Percentiles rank a stretch among this genome's conserved stretches.
phyloP scores from a whole-genome alignment of 129 eudicot genomes.

The Flaveria linearis region DNA sequence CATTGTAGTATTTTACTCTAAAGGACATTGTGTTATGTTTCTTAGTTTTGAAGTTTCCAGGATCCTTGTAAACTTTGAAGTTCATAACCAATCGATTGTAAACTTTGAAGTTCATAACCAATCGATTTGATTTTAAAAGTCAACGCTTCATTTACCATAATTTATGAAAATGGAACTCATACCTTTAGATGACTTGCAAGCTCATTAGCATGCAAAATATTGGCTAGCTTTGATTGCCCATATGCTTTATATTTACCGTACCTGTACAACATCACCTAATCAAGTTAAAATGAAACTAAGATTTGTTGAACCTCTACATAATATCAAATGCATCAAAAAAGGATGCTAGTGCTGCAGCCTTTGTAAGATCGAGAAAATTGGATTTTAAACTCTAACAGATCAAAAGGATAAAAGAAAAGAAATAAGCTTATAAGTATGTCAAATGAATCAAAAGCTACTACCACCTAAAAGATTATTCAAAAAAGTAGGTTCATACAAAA shows the following conservation, averaged over 20 bases:
- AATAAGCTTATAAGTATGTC: too few species aligned
- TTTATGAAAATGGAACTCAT: not conserved
- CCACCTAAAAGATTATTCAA: too few species aligned
- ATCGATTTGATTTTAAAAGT: too few species aligned
- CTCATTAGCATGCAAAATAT: slow-evolving; percentile 67
- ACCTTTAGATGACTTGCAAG: slow-evolving; percentile 65
- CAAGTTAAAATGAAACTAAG: not conserved
- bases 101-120: too few species aligned
- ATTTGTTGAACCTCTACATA: slow-evolving; percentile 10
- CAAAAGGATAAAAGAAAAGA: too few species aligned
- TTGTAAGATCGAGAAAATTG: not conserved
- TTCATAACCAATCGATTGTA: too few species aligned
- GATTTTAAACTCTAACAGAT: too few species aligned
- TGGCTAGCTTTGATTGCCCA: slow-evolving; percentile 87
- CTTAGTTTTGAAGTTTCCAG: not conserved
- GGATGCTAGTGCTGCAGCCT: not conserved
- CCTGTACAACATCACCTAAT: slow-evolving; percentile 41
- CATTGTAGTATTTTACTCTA: not conserved
- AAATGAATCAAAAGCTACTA: too few species aligned
- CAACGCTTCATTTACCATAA: too few species aligned
- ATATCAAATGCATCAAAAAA: slow-evolving; percentile 1
- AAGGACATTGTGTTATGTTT: not conserved
- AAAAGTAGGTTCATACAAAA: too few species aligned
- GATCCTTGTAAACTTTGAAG: too few species aligned
- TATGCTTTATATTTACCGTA: slow-evolving; percentile 57